A percentile compares a stretch with the other conserved stretches of the same genome.
phyloP scores from a whole-genome alignment of 2,329 filamentous ascomycete species.

The Talaromyces islandicus region DNA sequence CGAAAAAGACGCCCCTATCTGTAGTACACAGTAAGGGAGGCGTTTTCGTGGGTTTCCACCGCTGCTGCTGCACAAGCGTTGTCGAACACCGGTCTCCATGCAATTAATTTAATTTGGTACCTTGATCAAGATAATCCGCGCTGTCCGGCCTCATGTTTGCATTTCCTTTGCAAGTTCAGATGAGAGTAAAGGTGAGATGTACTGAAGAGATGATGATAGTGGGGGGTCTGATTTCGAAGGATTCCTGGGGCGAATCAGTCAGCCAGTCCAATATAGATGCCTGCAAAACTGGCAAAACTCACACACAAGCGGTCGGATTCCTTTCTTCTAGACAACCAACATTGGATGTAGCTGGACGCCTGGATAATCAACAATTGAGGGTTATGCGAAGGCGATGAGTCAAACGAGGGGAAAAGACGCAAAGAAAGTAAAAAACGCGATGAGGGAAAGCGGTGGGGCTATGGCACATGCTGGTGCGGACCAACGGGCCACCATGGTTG shows the following conservation, averaged over 20 bases:
- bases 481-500: neutral
- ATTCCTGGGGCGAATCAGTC: slow-evolving; percentile 1
- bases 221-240: neutral
- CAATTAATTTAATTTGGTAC: slow-evolving; percentile 31
- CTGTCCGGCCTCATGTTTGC: slow-evolving; percentile 35
- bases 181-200: slow-evolving; percentile 14
- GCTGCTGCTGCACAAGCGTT: slow-evolving; percentile 7
- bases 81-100: slow-evolving; percentile 39
- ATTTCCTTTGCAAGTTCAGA: slow-evolving; percentile 11
- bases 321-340: no score
- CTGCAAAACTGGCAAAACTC: neutral
- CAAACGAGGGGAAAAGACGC: neutral
- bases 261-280: neutral
- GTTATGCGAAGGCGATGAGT: neutral
- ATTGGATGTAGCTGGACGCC: neutral
- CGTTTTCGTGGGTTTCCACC: neutral
- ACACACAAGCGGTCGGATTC: neutral
- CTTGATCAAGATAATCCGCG: slow-evolving; percentile 35
- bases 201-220: slow-evolving; percentile 18
- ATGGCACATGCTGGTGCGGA: neutral
- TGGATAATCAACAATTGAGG: neutral
- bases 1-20: neutral
- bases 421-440: slow-evolving; percentile 1
- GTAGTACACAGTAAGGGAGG: neutral
- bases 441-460: neutral